A percentile compares a stretch with the other conserved stretches of the same genome.
These are phyloP conservation scores for Oenanthe sinensis DNA, from an alignment of 129 eudicot genomes.

Conservation along the genomic window DNA sequence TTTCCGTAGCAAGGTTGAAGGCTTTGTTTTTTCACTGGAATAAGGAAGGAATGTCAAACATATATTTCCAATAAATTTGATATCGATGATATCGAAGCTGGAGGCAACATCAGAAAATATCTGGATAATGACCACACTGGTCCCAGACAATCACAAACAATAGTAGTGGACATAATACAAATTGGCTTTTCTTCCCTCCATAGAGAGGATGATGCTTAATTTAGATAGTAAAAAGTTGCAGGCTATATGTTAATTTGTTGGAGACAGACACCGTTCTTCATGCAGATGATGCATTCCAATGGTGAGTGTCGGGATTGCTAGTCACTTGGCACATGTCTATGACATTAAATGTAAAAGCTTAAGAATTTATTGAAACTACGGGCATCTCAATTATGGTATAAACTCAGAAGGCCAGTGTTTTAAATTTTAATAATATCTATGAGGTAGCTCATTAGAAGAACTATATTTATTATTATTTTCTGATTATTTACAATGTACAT, in stretches of 20 bases:
- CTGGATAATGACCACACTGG: too few species aligned
- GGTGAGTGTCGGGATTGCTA: not conserved
- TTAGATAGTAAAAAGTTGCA: not conserved
- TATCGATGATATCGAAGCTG: conserved; percentile 6
- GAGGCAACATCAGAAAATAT: too few species aligned
- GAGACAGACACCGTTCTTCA: not conserved
- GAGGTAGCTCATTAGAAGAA: not conserved
- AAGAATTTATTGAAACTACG: not conserved
- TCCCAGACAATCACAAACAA: too few species aligned
- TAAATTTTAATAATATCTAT: not conserved
- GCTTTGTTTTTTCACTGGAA: conserved; percentile 76
- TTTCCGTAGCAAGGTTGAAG: conserved; percentile 57
- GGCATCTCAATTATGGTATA: not conserved
- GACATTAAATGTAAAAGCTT: not conserved
- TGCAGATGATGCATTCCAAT: not conserved
- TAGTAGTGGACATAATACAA: too few species aligned
- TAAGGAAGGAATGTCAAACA: conserved; percentile 31
- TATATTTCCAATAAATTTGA: conserved; percentile 57
- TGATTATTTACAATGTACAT: not conserved
- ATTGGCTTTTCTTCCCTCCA: too few species aligned
- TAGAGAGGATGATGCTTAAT: not conserved
- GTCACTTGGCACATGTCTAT: not conserved
- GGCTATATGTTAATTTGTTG: not conserved
- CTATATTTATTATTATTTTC: not conserved
- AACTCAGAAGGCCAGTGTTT: not conserved